Conservation (phyloP, 2,329 filamentous ascomycete species). For the Triangularia verruculosa region DNA sequence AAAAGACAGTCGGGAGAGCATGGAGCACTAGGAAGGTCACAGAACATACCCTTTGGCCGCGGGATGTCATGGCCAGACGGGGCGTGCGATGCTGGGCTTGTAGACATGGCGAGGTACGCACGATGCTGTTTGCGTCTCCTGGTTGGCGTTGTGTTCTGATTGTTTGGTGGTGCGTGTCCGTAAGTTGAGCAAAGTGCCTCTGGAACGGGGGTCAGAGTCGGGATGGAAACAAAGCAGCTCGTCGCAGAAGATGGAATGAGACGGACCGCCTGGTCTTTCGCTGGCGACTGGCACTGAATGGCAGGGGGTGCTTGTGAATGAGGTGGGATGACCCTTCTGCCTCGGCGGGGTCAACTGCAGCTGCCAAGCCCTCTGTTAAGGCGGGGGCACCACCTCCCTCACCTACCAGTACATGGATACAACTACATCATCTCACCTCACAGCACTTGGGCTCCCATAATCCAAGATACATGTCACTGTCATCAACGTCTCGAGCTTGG, state of each 20-base stretch:
- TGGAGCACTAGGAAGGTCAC: not conserved
- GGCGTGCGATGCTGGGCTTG: slow-evolving; percentile 39
- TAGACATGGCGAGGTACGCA: slow-evolving; percentile 2
- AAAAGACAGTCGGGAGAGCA: not conserved
- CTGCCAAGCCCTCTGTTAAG: not conserved
- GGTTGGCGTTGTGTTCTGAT: not conserved
- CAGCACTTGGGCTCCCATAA: not conserved
- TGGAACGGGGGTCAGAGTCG: no score
- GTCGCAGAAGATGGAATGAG: not conserved
- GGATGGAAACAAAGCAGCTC: not conserved
- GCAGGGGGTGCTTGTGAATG: not conserved
- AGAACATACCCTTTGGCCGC: slow-evolving; percentile 45
- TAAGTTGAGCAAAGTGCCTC: not conserved
- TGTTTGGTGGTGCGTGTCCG: not conserved
- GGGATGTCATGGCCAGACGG: slow-evolving; percentile 41
- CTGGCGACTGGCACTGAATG: not conserved
- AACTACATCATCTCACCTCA: no score
- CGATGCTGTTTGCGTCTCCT: not conserved
- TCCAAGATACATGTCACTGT: no score
- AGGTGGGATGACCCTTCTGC: slow-evolving; percentile 4
- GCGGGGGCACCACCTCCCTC: not conserved
- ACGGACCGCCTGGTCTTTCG: not conserved
- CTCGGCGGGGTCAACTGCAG: not conserved
- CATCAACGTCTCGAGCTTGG: no score
- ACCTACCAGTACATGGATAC: no score